Percentiles rank a stretch among this genome's conserved stretches.
These are phyloP conservation scores for Nicotiana sylvestris DNA, from an alignment of 257 asterid species.

Conservation along the genomic window DNA sequence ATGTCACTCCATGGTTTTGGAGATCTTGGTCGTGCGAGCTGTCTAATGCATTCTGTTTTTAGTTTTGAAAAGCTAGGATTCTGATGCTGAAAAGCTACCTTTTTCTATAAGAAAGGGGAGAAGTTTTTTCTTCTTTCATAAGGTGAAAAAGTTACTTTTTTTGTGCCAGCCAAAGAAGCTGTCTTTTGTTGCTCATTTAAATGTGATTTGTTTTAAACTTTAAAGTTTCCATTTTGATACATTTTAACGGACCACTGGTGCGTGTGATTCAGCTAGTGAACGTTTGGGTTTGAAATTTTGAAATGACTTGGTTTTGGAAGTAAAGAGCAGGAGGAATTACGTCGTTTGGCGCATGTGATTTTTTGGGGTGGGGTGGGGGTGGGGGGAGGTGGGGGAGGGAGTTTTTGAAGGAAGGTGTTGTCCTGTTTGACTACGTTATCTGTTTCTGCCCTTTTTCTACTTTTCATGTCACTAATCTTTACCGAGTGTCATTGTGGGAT, in stretches of 20 bases:
- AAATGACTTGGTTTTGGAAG: neutral
- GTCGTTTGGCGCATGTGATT: neutral
- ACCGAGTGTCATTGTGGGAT: conserved; percentile 9
- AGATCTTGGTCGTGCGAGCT: neutral
- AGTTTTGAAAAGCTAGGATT: neutral
- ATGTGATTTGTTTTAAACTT: neutral
- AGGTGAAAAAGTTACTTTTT: no score
- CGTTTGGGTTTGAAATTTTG: neutral
- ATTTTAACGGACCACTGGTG: neutral
- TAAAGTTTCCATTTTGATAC: neutral
- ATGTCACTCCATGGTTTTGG: no score
- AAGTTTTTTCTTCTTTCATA: no score
- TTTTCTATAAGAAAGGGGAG: no score
- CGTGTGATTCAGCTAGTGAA: neutral
- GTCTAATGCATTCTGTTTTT: neutral
- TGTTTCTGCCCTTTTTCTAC: neutral
- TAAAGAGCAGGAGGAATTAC: neutral
- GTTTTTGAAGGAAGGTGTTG: neutral
- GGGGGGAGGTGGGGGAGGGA: neutral
- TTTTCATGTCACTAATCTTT: neutral
- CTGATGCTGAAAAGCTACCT: neutral
- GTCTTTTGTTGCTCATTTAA: neutral
- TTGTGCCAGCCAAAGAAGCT: neutral
- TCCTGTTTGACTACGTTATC: neutral
- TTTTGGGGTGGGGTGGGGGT: neutral